Conservation (phyloP, 2,329 filamentous ascomycete genomes). For the Talaromyces sp. region DNA sequence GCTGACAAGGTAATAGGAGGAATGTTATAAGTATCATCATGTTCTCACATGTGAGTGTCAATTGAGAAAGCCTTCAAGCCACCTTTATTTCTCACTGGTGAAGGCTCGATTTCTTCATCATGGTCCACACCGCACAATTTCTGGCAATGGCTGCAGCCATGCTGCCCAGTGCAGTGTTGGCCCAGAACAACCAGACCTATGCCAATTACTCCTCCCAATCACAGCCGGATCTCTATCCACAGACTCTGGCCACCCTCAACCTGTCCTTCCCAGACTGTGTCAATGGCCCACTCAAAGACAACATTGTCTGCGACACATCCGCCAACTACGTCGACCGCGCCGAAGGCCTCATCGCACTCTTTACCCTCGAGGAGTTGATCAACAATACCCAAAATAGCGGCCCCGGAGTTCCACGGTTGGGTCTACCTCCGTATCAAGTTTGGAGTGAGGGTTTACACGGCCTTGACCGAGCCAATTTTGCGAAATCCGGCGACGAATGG, state of each 20-base stretch:
- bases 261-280: constrained; percentile 48
- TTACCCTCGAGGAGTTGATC: constrained; percentile 54
- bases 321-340: constrained; percentile 38
- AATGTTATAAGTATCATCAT: not conserved
- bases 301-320: constrained; percentile 49
- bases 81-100: not conserved
- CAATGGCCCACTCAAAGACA: constrained; percentile 48
- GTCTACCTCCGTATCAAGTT: constrained; percentile 58
- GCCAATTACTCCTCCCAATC: constrained; percentile 14
- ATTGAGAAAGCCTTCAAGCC: not conserved
- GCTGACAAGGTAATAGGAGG: not conserved
- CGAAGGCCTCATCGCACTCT: constrained; percentile 46
- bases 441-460: constrained; percentile 62
- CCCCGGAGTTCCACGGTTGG: constrained; percentile 53
- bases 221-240: constrained; percentile 13
- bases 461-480: constrained; percentile 58
- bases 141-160: constrained; percentile 1
- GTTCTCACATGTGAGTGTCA: not conserved
- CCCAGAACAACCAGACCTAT: constrained; percentile 15
- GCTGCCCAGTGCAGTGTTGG: constrained; percentile 8
- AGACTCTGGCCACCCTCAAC: constrained; percentile 4
- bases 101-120: not conserved
- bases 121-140: not conserved
- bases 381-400: constrained; percentile 46
- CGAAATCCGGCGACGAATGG: constrained; percentile 49